Percentiles rank a stretch among this genome's conserved stretches.
These are phyloP conservation scores for Radiomyces spectabilis DNA, from an alignment of 192 early-diverging fungal species.

Conservation along the genomic window DNA sequence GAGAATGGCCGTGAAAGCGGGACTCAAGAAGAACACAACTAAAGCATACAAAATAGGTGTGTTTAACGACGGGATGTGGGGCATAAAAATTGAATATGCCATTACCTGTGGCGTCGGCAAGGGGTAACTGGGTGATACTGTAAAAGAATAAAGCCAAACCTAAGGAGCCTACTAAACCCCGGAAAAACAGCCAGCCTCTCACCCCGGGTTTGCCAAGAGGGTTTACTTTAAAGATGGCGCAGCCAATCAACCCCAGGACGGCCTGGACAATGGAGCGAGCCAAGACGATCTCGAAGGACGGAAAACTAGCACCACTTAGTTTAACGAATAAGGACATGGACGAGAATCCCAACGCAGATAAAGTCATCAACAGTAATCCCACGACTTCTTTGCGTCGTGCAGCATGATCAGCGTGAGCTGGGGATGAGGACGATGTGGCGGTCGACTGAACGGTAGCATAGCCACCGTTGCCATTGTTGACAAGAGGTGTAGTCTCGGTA, in stretches of 20 bases:
- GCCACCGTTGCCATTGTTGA: no score
- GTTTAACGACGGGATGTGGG: no score
- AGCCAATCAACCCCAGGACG: slow-evolving; percentile 45
- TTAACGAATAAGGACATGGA: slow-evolving; percentile 71
- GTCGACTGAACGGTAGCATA: no score
- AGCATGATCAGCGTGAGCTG: no score
- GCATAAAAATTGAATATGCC: not conserved
- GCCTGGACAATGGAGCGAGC: slow-evolving; percentile 64
- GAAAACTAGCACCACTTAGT: slow-evolving; percentile 45
- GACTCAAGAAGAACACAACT: slow-evolving; percentile 70
- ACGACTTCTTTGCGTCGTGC: slow-evolving; percentile 34
- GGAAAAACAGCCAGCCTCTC: slow-evolving; percentile 49
- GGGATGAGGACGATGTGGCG: no score
- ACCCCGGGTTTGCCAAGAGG: slow-evolving; percentile 47
- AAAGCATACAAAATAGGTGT: not conserved
- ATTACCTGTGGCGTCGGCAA: slow-evolving; percentile 63
- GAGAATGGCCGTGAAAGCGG: slow-evolving; percentile 69
- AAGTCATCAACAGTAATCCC: slow-evolving; percentile 50
- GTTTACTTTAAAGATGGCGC: slow-evolving; percentile 36
- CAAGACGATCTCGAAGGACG: slow-evolving; percentile 67
- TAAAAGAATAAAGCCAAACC: slow-evolving; percentile 69
- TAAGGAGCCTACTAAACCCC: slow-evolving; percentile 57
- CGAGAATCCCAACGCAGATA: slow-evolving; percentile 65
- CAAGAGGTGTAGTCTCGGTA: no score
- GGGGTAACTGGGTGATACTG: slow-evolving; percentile 54